Evolutionary conservation across 257 asterid genomes (phyloP), one percentile per base, ranked within the genome.

Genomic region (Phtheirospermum japonicum): DNA sequence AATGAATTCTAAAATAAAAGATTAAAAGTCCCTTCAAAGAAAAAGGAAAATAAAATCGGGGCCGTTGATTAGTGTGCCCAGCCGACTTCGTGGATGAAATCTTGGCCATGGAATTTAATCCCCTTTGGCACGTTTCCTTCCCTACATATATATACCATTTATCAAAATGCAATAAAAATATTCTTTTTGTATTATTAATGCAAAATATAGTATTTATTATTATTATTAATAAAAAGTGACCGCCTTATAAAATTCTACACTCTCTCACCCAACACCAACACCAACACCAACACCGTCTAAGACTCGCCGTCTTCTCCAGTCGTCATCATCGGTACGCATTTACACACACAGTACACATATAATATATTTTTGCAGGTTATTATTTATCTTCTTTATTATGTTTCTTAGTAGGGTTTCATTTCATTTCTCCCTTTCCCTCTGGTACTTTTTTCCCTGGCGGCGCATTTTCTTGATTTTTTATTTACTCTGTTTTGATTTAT

Each of bases 91-190:
- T 48, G 6, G 6, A 70, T 66, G 75, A 71, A 67, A 74, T 77
- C 57, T 53, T 66, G 14, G 61, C 72, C 70, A 34, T 54, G 70
- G 45, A 72, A 62, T 54, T 63, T 57, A 74, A 63, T 55, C 69
- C 69, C 62, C 17, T 67, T 68, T 71, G 74, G 66, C 76, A 75
- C 70, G 66, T 65, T 75, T 78, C 64, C 72, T 68, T 71, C 76
- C 72, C 62, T 45, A 66, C 69, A 65, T 48, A 14, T 50, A 57
- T 19, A 57, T 50, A 12, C 32, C 13, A 40, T 64, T 64, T 57
- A 46, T 63, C 33, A 42, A 42, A 42, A 49, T 26, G 0, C 16
- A 43, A n/a, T 26, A 13, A 43, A 9, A 23, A 23, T 23, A 23
- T 23, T 23, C 3, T 6, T n/a, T n/a, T n/a, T n/a, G n/a, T n/a